Conservation (phyloP, 352 stramenopile species). For the Pythium guiyangense region DNA sequence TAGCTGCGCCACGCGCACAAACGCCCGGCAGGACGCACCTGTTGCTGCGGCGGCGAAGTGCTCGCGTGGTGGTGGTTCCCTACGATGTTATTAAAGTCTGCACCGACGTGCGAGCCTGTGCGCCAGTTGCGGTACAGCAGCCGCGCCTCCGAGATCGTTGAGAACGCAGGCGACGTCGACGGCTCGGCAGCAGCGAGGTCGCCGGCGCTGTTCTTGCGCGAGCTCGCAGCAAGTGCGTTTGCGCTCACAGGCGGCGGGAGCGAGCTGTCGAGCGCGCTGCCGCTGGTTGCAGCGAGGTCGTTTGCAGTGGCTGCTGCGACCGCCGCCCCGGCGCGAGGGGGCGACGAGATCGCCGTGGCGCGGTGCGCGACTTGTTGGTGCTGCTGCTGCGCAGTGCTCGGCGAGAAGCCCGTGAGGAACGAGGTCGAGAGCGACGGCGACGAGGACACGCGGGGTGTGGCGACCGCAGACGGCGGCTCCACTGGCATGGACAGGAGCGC, state of each 20-base stretch:
- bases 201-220: constrained; percentile 59
- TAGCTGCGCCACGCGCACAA: background rate
- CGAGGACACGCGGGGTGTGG: constrained; percentile 10
- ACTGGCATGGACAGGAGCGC: too few species aligned
- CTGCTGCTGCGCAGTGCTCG: constrained; percentile 1
- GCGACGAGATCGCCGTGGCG: constrained; percentile 29
- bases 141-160: constrained; percentile 55
- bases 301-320: background rate
- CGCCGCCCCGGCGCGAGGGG: background rate
- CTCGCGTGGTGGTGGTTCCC: constrained; percentile 2
- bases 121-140: constrained; percentile 80
- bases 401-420: constrained; percentile 20
- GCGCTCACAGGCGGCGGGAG: background rate
- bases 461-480: background rate
- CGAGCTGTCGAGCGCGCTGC: constrained; percentile 4
- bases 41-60: background rate
- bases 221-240: constrained; percentile 2
- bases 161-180: constrained; percentile 24
- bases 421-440: constrained; percentile 15
- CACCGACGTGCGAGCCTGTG: constrained; percentile 46
- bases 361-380: constrained; percentile 7
- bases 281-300: constrained; percentile 2
- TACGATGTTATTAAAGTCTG: constrained; percentile 17
- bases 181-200: constrained; percentile 47
- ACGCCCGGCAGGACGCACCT: background rate